A percentile compares a stretch with the other conserved stretches of the same genome.
These are phyloP conservation scores for Arabis alpina DNA, from an alignment of 345 rosid species.

Conservation along the genomic window DNA sequence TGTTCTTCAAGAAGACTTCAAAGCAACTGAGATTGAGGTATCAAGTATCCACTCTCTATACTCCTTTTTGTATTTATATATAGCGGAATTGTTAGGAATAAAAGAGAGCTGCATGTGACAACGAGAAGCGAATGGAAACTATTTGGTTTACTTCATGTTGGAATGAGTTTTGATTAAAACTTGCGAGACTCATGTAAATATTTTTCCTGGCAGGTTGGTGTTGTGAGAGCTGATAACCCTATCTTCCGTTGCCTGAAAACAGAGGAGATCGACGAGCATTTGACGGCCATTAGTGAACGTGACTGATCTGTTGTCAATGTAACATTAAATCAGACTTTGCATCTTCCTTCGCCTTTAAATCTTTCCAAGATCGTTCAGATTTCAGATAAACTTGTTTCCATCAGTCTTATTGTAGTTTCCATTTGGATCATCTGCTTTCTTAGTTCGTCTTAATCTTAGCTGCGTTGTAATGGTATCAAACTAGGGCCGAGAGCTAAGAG, in stretches of 20 bases:
- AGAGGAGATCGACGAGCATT: conserved; percentile 78
- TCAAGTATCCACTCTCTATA: not conserved
- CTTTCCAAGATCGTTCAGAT: conserved; percentile 2
- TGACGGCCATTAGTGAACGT: conserved; percentile 84
- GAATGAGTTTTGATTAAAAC: conserved; percentile 1
- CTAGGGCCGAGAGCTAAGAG: not conserved
- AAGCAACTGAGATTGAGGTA: conserved; percentile 96
- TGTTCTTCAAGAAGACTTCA: conserved; percentile 92
- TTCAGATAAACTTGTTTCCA: conserved; percentile 31
- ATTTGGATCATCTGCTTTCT: conserved; percentile 28
- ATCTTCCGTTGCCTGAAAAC: conserved; percentile 63
- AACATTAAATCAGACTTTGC: conserved; percentile 18
- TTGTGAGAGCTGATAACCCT: conserved; percentile 64
- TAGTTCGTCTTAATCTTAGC: conserved; percentile 1
- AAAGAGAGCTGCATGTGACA: not conserved
- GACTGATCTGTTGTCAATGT: conserved; percentile 47
- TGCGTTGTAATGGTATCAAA: conserved; percentile 11
- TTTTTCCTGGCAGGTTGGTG: conserved; percentile 61
- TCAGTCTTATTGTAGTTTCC: conserved; percentile 16
- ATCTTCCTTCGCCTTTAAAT: conserved; percentile 19
- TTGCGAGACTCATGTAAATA: not conserved
- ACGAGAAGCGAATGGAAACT: not conserved
- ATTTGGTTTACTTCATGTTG: not conserved
- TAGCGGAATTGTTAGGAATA: not conserved
- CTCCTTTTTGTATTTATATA: conserved; percentile 1